A percentile compares a stretch with the other conserved stretches of the same genome.
These are phyloP conservation scores for Solanum appendiculatum DNA, from an alignment of 257 asterid species.

Conservation along the genomic window DNA sequence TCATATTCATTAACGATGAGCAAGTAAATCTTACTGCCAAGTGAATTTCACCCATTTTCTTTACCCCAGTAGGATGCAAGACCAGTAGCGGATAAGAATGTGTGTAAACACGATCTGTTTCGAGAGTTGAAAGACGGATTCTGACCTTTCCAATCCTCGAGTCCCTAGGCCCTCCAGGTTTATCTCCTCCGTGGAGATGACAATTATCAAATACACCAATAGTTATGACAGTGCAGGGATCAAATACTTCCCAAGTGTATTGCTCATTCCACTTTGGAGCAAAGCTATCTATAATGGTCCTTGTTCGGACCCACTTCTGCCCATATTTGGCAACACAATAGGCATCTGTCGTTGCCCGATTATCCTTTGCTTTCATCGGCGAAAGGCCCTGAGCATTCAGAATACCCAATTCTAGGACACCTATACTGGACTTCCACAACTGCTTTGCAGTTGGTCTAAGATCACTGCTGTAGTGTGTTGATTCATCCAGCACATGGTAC, in stretches of 20 bases:
- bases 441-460: conserved; percentile 18
- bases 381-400: conserved; percentile 4
- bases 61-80: conserved; percentile 7
- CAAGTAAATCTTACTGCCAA: conserved; percentile 7
- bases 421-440: conserved; percentile 7
- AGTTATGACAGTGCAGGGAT: conserved; percentile 13
- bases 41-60: conserved; percentile 14
- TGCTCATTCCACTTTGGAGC: conserved; percentile 15
- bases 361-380: conserved; percentile 13
- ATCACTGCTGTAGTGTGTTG: conserved; percentile 17
- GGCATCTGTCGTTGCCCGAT: conserved; percentile 9
- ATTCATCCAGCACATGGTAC: conserved; percentile 15
- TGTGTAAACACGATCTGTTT: conserved; percentile 7
- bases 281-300: conserved; percentile 8
- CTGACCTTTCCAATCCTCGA: conserved; percentile 10
- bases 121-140: conserved; percentile 5
- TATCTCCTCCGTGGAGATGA: background rate
- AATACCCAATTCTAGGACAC: conserved; percentile 9
- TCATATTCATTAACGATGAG: conserved; percentile 5
- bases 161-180: background rate
- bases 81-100: conserved; percentile 4
- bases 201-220: conserved; percentile 15
- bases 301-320: conserved; percentile 9
- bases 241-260: conserved; percentile 18
- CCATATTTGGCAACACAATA: conserved; percentile 17